These are phyloP conservation scores for Blastobotrys mokoenaii DNA, from an alignment of 805 yeast genomes.

Conservation along the genomic window DNA sequence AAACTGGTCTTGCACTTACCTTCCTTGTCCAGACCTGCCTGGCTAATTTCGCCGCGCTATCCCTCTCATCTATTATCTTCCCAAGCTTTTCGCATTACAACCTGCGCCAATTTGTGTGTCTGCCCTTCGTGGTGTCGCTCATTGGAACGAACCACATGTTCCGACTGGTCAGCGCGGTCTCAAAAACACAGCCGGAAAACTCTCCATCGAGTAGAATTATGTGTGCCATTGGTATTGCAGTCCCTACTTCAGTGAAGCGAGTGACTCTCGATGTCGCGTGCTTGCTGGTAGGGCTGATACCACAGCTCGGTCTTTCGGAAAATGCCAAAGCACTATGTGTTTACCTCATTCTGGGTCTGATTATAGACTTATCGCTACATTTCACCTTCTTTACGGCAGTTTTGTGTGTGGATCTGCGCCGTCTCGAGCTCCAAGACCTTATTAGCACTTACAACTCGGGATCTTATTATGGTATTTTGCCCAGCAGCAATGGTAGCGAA, in stretches of 20 bases:
- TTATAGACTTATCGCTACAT: constrained; percentile 53
- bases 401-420: constrained; percentile 55
- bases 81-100: constrained; percentile 27
- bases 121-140: constrained; percentile 36
- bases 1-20: constrained; percentile 38
- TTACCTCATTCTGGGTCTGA: constrained; percentile 40
- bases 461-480: no score
- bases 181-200: constrained; percentile 36
- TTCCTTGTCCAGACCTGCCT: constrained; percentile 34
- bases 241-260: constrained; percentile 33
- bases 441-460: no score
- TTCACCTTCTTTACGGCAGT: constrained; percentile 58
- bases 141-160: constrained; percentile 42
- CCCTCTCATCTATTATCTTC: constrained; percentile 34
- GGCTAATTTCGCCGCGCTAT: constrained; percentile 35
- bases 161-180: constrained; percentile 35
- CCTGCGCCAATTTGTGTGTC: constrained; percentile 30
- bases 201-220: constrained; percentile 33
- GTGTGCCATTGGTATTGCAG: constrained; percentile 31
- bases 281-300: constrained; percentile 18
- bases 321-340: constrained; percentile 35
- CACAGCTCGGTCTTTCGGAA: constrained; percentile 12
- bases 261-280: constrained; percentile 25
- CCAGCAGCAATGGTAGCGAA: not conserved
- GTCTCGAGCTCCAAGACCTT: constrained; percentile 53